Conservation (phyloP, 1,284 basidiomycete species). For the Porogramme epimiltina region DNA sequence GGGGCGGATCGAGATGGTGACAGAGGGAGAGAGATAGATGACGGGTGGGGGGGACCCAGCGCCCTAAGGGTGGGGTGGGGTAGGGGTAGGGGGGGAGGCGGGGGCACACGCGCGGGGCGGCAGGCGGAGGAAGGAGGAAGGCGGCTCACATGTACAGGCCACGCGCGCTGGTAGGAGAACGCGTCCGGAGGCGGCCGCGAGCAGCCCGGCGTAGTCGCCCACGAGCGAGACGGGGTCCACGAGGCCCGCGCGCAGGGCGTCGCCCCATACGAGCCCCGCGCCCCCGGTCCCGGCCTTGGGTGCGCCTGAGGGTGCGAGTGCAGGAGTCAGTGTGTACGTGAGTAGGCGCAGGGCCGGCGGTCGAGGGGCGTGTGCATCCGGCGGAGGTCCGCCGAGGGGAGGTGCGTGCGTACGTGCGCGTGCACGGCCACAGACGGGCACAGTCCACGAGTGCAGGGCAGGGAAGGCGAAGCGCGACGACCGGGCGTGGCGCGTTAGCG, state of each 20-base stretch:
- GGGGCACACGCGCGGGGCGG: too few species aligned
- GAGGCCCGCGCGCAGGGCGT: slow-evolving; percentile 24
- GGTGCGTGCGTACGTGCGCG: background rate
- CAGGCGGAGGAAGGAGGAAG: too few species aligned
- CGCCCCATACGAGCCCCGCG: slow-evolving; percentile 21
- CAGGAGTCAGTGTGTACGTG: background rate
- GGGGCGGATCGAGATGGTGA: too few species aligned
- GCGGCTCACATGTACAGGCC: too few species aligned
- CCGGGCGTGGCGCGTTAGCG: slow-evolving; percentile 6
- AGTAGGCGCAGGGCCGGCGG: background rate
- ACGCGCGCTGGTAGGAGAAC: slow-evolving; percentile 28
- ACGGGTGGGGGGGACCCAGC: too few species aligned
- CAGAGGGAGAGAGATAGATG: too few species aligned
- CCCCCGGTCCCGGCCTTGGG: background rate
- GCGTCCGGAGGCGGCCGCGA: slow-evolving; percentile 31
- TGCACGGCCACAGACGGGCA: background rate
- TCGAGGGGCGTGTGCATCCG: too few species aligned
- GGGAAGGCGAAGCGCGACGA: background rate
- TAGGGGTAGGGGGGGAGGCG: too few species aligned
- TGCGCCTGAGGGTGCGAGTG: background rate
- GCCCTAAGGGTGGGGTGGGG: too few species aligned
- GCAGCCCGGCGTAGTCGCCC: slow-evolving; percentile 32
- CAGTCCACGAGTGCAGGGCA: background rate
- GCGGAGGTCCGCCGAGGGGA: background rate
- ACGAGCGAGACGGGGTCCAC: slow-evolving; percentile 32